Percentiles rank a stretch among this genome's conserved stretches.
These are phyloP conservation scores for Penicillium simplicissimum DNA, from an alignment of 495 filamentous ascomycete species.

Conservation along the genomic window DNA sequence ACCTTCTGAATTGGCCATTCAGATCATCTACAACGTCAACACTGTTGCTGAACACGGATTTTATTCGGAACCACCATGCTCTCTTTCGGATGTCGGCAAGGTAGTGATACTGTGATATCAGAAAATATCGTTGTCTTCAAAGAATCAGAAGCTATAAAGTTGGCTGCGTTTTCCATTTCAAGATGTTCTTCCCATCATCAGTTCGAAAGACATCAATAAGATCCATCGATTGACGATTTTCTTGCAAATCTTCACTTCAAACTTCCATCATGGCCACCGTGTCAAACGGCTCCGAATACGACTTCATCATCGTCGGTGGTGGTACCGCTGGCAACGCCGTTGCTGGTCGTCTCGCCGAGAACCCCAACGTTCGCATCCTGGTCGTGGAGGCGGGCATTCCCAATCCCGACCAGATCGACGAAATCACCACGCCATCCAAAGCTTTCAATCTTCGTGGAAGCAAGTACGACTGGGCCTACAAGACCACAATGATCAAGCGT, in stretches of 20 bases:
- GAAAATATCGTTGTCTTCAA: background rate
- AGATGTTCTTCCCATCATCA: background rate
- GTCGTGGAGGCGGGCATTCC: constrained; percentile 54
- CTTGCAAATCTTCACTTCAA: background rate
- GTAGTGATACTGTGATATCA: background rate
- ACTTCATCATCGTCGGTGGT: constrained; percentile 50
- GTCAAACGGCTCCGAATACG: constrained; percentile 33
- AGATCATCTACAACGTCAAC: background rate
- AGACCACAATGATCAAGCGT: constrained; percentile 62
- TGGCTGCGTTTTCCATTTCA: background rate
- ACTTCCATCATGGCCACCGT: constrained; percentile 24
- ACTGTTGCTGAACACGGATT: background rate
- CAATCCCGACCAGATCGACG: constrained; percentile 40
- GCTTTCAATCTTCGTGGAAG: constrained; percentile 47
- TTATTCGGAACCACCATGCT: background rate
- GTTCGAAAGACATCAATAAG: background rate
- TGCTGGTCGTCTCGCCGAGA: constrained; percentile 60
- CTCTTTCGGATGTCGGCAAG: background rate
- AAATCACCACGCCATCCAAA: constrained; percentile 46
- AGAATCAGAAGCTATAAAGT: background rate
- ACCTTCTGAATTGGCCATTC: background rate
- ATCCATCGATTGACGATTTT: background rate
- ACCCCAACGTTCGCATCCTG: constrained; percentile 51
- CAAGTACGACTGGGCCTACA: constrained; percentile 62
- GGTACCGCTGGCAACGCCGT: constrained; percentile 60